phyloP scores from a whole-genome alignment of 257 asterid genomes.

The Gardenia jasminoides region DNA sequence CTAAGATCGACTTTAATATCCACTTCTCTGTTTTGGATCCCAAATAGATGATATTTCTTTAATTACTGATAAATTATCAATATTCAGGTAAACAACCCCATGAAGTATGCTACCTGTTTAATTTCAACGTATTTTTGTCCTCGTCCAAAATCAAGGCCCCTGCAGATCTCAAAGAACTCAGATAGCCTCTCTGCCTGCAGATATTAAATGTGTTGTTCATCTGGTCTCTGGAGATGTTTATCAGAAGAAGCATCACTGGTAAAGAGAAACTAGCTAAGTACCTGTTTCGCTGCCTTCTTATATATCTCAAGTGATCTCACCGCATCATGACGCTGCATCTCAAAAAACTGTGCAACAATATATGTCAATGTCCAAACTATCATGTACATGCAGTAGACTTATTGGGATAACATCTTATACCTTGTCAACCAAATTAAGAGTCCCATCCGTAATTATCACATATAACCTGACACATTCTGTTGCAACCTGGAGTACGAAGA shows the following conservation, averaged over 20 bases:
- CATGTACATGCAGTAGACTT: neutral
- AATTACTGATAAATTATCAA: too few species aligned
- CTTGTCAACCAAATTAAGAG: constrained; percentile 79
- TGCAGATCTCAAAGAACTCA: constrained; percentile 73
- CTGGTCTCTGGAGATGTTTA: neutral
- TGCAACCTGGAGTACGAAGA: constrained; percentile 54
- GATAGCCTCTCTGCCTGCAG: constrained; percentile 66
- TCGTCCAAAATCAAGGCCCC: constrained; percentile 67
- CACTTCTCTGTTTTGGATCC: too few species aligned
- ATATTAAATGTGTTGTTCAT: constrained; percentile 10
- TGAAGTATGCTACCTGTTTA: constrained; percentile 45
- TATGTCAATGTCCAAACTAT: constrained; percentile 15
- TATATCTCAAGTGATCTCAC: constrained; percentile 76
- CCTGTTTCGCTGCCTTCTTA: constrained; percentile 63
- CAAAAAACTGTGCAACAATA: constrained; percentile 50
- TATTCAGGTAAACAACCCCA: too few species aligned
- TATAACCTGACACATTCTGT: constrained; percentile 76
- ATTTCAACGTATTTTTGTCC: constrained; percentile 67
- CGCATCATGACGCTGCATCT: constrained; percentile 74
- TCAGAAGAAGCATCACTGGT: neutral
- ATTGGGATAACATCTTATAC: constrained; percentile 24
- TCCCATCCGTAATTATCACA: constrained; percentile 80
- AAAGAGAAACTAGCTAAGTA: constrained; percentile 19
- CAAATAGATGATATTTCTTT: too few species aligned
- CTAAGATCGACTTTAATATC: too few species aligned